Conservation (phyloP, 495 filamentous ascomycete genomes). For the Astrocystis sublimbata region DNA sequence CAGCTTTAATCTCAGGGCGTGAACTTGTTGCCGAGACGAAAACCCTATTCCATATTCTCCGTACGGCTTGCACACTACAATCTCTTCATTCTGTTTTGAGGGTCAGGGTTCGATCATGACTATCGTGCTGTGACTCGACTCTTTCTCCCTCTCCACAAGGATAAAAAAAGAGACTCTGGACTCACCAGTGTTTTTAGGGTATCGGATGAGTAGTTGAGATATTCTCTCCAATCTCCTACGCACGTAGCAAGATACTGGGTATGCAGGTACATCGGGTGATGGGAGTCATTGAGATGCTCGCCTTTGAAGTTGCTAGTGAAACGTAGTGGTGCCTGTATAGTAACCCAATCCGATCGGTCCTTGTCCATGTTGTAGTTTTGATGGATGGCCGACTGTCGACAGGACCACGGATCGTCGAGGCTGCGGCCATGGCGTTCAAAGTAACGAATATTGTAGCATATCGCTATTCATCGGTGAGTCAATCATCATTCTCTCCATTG, state of each 20-base stretch:
- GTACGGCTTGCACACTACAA: background rate
- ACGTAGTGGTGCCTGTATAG: constrained; percentile 2
- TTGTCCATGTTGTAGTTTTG: constrained; percentile 21
- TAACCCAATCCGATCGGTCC: constrained; percentile 6
- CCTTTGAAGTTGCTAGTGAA: background rate
- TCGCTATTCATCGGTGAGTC: background rate
- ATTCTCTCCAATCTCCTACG: background rate
- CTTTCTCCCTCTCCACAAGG: no score
- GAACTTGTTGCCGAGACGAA: background rate
- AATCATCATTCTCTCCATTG: background rate
- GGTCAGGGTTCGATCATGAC: no score
- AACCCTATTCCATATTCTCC: background rate
- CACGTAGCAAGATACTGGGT: background rate
- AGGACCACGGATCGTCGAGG: constrained; percentile 32
- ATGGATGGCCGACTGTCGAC: constrained; percentile 30
- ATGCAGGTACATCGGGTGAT: background rate
- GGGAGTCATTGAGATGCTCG: background rate
- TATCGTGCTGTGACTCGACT: no score
- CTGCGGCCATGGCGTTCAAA: constrained; percentile 26
- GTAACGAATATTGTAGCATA: constrained; percentile 32
- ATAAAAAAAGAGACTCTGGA: background rate
- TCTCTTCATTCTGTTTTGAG: background rate
- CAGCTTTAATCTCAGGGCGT: no score
- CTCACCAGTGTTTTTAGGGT: background rate
- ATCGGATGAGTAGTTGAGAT: background rate